Base-by-base conservation (phyloP, 176 grass and related monocot genomes). In the Aegilops bicornis region DNA sequence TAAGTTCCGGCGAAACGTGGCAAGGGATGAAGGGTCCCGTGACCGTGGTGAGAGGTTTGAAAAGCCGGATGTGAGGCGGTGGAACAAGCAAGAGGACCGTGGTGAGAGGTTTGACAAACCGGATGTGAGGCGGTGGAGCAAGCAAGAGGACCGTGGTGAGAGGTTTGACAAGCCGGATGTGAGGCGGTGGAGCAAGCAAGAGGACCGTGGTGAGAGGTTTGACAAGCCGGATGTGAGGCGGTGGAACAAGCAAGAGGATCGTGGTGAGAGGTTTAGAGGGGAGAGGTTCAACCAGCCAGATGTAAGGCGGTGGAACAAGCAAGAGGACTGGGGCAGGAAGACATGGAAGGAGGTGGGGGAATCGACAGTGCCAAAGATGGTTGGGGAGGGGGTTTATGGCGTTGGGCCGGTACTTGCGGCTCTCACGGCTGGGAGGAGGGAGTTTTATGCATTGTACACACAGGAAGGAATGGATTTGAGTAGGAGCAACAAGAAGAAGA, bases 381-480 rank as follows among this genome's bases (percentile, higher is more conserved):
- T 83, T 3, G 97, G 97, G 22, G 93, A 98, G 84, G 86, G 87
- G 22, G 88, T 98, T 81, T 96, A 98, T 8, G 97, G 97, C 5
- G 93, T 98, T 25, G 97, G 90, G 2, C 90, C 94, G 2, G 96
- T 98, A 70, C 82, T 94, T 71, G 93, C 93, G 0, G 93, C 94
- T 4, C 86, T 99, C 80, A 91, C 71, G 30, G 94, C 97, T 25
- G 80, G 70, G 62, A 94, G 94, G 60, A 96, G 97, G 82, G 94
- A 96, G 68, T 99, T 96, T 59, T 91, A 99, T 83, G 90, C 88
- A 4, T 82, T 99, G 66, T 96, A 99, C 61, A 82, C 86, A 48
- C 97, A 99, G 86, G 94, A 94, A 90, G 86, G 89, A 75, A 89
- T 96, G 91, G 92, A 96, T 88, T 89, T 98, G 65, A 96, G 90